A percentile compares a stretch with the other conserved stretches of the same genome.
Evolutionary conservation across 768 basidiomycete species (phyloP).

Genomic region (Hortiboletus flavorubellus): DNA sequence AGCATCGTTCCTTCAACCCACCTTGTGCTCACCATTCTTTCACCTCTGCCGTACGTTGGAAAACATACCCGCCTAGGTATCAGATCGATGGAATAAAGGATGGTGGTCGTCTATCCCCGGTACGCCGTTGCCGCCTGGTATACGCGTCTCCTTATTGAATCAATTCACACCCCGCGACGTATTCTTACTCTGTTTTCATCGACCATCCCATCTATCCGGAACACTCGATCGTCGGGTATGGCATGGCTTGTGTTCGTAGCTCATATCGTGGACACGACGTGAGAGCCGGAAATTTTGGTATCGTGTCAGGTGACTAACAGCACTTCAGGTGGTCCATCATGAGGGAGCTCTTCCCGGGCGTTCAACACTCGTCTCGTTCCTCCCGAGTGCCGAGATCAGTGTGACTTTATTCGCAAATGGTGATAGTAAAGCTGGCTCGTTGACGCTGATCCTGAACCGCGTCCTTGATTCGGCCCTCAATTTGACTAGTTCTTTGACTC

Average conservation of each 20-base stretch:
- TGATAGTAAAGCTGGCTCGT: constrained; percentile 11
- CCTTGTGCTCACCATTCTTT: too few relatives aligned
- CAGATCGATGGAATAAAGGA: too few relatives aligned
- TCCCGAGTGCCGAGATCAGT: constrained; percentile 36
- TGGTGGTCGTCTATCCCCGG: too few relatives aligned
- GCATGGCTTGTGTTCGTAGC: constrained; percentile 39
- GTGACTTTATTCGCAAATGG: constrained; percentile 36
- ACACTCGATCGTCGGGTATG: constrained; percentile 37
- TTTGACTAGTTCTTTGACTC: not conserved
- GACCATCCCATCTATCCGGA: constrained; percentile 9
- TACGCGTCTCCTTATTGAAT: too few relatives aligned
- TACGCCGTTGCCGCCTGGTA: too few relatives aligned
- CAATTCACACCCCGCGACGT: too few relatives aligned
- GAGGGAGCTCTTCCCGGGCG: constrained; percentile 35
- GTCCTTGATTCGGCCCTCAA: constrained; percentile 26
- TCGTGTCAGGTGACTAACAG: not conserved
- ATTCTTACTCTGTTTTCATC: constrained; percentile 27
- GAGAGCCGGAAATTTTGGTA: not conserved
- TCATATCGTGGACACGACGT: constrained; percentile 43
- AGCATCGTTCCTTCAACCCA: too few relatives aligned
- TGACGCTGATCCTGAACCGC: constrained; percentile 9
- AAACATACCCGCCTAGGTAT: too few relatives aligned
- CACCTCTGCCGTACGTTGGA: too few relatives aligned
- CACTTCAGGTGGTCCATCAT: constrained; percentile 34
- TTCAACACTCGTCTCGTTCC: constrained; percentile 29